Percentiles rank a stretch among this genome's conserved stretches.
Evolutionary conservation across 768 basidiomycete species (phyloP).

Genomic region (Tulasnella sp.): DNA sequence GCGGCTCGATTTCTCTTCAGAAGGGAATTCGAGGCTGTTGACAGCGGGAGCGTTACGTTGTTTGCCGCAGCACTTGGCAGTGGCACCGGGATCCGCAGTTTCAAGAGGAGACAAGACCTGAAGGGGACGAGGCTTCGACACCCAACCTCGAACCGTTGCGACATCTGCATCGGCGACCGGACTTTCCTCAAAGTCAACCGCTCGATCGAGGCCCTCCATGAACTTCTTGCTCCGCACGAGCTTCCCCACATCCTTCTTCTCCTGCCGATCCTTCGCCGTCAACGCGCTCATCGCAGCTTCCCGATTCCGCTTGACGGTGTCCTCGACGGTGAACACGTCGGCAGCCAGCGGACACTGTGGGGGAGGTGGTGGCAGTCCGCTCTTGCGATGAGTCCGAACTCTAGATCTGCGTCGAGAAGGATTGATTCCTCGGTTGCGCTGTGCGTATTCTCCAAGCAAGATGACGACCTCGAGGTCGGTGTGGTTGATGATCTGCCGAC

Average conservation of each 20-base stretch:
- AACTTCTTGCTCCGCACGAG: background rate
- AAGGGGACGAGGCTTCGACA: background rate
- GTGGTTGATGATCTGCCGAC: background rate
- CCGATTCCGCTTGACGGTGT: background rate
- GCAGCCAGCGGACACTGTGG: background rate
- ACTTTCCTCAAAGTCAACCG: background rate
- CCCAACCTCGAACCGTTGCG: background rate
- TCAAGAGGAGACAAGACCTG: background rate
- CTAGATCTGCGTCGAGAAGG: background rate
- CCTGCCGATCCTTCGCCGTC: background rate
- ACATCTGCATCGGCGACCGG: background rate
- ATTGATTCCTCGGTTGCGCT: background rate
- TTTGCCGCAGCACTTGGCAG: background rate
- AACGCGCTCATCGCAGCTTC: background rate
- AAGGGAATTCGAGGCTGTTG: too few relatives aligned
- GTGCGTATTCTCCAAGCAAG: background rate
- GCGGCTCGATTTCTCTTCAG: too few relatives aligned
- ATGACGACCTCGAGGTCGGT: background rate
- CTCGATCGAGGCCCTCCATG: background rate
- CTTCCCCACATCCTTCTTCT: too few relatives aligned
- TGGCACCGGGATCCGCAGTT: background rate
- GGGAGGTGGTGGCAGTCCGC: background rate
- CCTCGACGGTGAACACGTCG: background rate
- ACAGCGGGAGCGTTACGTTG: too few relatives aligned
- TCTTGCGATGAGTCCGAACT: background rate